Evolutionary conservation across 306 rosid species (phyloP), one percentile per base, ranked within the genome.

Genomic region (Dalbergia cochinchinensis): DNA sequence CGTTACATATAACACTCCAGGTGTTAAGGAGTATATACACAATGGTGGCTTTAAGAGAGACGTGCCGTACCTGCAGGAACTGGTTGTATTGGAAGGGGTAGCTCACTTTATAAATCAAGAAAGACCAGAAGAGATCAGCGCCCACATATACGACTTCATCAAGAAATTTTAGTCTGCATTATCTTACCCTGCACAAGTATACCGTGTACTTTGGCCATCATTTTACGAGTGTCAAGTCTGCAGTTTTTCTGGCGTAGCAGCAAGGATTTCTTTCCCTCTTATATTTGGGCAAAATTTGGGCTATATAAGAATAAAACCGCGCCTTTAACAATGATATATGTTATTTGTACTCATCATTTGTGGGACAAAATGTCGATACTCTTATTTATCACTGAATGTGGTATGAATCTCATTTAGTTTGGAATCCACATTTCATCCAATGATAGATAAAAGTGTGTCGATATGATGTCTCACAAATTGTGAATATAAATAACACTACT

Each of bases 31-130:
- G 20, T 89, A 87, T 74, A 82, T 89, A 39, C 95, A 86, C 69
- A 73, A 79, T 26, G 97, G 94, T 35, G 80, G 88, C 22, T 90
- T 90, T 74, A 87, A 84, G 82, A 84, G 60, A 50, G 68, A 69
- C 3, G 94, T 90, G 7, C 94, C 97, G 12, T 85, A 55, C 74
- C 59, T 92, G 80, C 92, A 90, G 71, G 92, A 92, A 79, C 65
- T 90, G 68, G 86, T 90, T 74, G 85, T 90, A 48, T 80, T 90
- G 80, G 89, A 88, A 84, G 92, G 84, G 72, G 92, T 78, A 6
- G 94, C 84, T 73, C 97, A 92, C 78, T 90, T 87, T 39, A 20
- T 92, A 45, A 78, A 88, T 85, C 85, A 92, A 64, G 97, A 90
- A 81, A 90, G 72, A 19, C 86, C 97, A 12, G 87, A 88, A 22